Conservation (phyloP, 148 eudicot species). For the Diospyros lotus region DNA sequence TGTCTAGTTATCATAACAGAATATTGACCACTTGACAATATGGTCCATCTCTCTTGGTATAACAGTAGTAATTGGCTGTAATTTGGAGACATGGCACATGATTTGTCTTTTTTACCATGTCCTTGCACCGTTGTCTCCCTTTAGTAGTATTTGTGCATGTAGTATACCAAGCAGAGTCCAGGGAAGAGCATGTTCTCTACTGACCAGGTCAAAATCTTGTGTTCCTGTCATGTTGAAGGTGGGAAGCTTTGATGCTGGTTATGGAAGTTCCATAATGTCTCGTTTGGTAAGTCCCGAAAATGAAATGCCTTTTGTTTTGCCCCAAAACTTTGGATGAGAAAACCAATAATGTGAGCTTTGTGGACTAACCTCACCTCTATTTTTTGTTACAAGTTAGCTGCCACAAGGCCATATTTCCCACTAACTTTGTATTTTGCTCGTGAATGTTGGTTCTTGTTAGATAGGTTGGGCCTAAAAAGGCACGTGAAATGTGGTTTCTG, state of each 20-base stretch:
- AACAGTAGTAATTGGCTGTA: neutral
- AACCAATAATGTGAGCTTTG: neutral
- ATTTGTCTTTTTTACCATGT: neutral
- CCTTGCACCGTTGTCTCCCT: neutral
- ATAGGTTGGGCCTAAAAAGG: slow-evolving; percentile 92
- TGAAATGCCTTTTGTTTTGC: neutral
- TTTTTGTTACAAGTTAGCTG: neutral
- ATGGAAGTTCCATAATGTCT: slow-evolving; percentile 92
- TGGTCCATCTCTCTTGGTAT: neutral
- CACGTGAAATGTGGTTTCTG: slow-evolving; percentile 94
- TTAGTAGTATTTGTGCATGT: neutral
- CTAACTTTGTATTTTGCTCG: neutral
- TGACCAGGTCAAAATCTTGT: neutral
- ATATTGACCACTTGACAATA: neutral
- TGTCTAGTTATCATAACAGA: neutral
- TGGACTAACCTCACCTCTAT: neutral
- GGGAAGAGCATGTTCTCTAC: neutral
- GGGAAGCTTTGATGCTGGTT: slow-evolving; percentile 98
- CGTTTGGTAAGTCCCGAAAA: slow-evolving; percentile 62
- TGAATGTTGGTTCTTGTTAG: slow-evolving; percentile 1
- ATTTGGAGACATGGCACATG: neutral
- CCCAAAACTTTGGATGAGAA: neutral
- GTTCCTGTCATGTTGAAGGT: slow-evolving; percentile 42
- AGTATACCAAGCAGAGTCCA: neutral
- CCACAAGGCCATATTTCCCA: neutral